These are phyloP conservation scores for Nemophila menziesii DNA, from an alignment of 257 asterid genomes.

Conservation along the genomic window DNA sequence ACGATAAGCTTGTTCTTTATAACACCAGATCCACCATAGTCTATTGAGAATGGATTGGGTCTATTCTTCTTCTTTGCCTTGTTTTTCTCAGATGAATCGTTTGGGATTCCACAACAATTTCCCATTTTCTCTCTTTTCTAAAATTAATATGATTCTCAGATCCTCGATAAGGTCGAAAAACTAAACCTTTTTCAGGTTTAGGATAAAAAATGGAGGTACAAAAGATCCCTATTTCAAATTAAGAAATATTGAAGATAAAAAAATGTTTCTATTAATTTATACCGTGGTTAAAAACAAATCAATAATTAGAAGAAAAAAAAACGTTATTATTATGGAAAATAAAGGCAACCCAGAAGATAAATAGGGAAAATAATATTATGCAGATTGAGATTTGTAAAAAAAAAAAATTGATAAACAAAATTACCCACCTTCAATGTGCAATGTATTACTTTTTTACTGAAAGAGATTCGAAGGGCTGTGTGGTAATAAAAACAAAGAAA, in stretches of 20 bases:
- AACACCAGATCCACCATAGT: slow-evolving; percentile 36
- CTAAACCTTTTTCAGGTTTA: too few species aligned
- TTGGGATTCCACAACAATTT: slow-evolving; percentile 48
- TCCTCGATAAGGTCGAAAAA: neutral
- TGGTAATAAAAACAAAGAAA: slow-evolving; percentile 2
- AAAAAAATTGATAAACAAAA: neutral
- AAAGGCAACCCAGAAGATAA: neutral
- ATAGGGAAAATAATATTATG: neutral
- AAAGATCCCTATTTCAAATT: neutral
- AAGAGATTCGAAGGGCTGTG: neutral
- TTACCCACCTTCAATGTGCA: slow-evolving; percentile 5
- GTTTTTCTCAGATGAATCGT: slow-evolving; percentile 17
- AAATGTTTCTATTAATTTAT: too few species aligned
- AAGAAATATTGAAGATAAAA: neutral
- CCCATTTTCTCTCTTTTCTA: slow-evolving; percentile 27
- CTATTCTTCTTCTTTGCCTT: slow-evolving; percentile 29
- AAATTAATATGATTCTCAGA: too few species aligned
- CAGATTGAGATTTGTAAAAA: neutral
- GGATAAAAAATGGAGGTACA: neutral
- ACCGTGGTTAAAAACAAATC: too few species aligned
- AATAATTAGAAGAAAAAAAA: neutral
- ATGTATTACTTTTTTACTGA: neutral
- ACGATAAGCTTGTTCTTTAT: slow-evolving; percentile 30
- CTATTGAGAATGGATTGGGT: slow-evolving; percentile 43
- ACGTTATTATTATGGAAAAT: neutral